phyloP scores from a whole-genome alignment of 2,329 filamentous ascomycete species.

The Aphanoascus verrucosus region DNA sequence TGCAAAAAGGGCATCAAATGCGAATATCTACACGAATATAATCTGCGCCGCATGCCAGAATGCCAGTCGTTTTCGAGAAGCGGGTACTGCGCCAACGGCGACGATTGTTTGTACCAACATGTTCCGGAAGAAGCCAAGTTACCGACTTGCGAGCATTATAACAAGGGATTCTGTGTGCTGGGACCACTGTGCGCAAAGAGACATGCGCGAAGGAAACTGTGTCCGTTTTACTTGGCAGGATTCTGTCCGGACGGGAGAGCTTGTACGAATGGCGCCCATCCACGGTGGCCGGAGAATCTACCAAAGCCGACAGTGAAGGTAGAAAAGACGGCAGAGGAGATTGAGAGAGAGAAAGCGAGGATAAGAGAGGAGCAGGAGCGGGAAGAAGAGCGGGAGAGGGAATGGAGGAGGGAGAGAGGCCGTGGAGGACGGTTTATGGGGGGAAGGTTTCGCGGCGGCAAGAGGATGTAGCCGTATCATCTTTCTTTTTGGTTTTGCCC shows the following conservation, averaged over 20 bases:
- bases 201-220: slow-evolving; percentile 72
- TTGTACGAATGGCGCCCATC: slow-evolving; percentile 73
- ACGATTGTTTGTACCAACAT: slow-evolving; percentile 90
- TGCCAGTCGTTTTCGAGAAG: slow-evolving; percentile 93
- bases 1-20: slow-evolving; percentile 96
- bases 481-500: background rate
- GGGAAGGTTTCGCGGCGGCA: slow-evolving; percentile 37
- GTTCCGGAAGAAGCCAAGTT: slow-evolving; percentile 71
- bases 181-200: slow-evolving; percentile 80
- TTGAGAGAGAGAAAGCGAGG: slow-evolving; percentile 46
- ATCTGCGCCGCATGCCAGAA: slow-evolving; percentile 94
- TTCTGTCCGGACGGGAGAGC: slow-evolving; percentile 77
- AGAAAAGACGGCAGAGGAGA: slow-evolving; percentile 63
- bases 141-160: slow-evolving; percentile 80
- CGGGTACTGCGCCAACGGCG: slow-evolving; percentile 90
- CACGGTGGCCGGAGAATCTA: slow-evolving; percentile 61
- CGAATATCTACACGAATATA: slow-evolving; percentile 98
- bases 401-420: slow-evolving; percentile 43
- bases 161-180: slow-evolving; percentile 85
- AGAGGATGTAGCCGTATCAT: slow-evolving; percentile 27
- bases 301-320: slow-evolving; percentile 49
- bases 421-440: slow-evolving; percentile 35
- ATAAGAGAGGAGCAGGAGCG: slow-evolving; percentile 51
- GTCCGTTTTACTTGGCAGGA: slow-evolving; percentile 76
- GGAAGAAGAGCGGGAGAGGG: slow-evolving; percentile 45